phyloP scores from a whole-genome alignment of 1,139 yeast genomes.

The Meyerozyma elateridarum region DNA sequence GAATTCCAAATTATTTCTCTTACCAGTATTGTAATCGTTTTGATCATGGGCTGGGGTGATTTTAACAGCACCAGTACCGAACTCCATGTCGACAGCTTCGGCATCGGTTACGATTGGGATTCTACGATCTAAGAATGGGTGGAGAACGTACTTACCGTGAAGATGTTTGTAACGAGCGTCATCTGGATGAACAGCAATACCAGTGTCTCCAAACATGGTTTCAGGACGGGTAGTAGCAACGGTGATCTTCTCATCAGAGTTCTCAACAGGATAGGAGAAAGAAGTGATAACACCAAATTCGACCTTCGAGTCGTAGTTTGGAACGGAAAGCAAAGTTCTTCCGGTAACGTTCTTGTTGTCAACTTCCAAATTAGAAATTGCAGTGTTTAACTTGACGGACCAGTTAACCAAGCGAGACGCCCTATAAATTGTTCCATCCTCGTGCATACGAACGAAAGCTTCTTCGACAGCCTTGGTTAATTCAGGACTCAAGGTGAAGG shows the following conservation, averaged over 20 bases:
- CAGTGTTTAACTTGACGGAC: slow-evolving; percentile 93
- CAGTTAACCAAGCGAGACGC: slow-evolving; percentile 92
- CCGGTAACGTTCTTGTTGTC: slow-evolving; percentile 88
- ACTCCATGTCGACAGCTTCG: slow-evolving; percentile 97
- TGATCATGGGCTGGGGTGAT: slow-evolving; percentile 98
- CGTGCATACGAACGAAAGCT: slow-evolving; percentile 87
- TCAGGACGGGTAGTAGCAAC: slow-evolving; percentile 99
- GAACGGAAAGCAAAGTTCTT: slow-evolving; percentile 74
- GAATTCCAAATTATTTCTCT: slow-evolving; percentile 84
- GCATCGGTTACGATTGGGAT: slow-evolving; percentile 85
- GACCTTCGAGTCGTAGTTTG: slow-evolving; percentile 83
- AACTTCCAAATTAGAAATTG: slow-evolving; percentile 92
- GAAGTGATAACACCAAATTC: slow-evolving; percentile 96
- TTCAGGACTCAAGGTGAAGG: slow-evolving; percentile 82
- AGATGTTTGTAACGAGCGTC: slow-evolving; percentile 89
- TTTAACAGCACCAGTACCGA: slow-evolving; percentile 99
- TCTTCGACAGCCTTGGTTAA: slow-evolving; percentile 80
- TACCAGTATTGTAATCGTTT: slow-evolving; percentile 95
- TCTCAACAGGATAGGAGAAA: slow-evolving; percentile 85
- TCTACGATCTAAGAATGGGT: slow-evolving; percentile 83
- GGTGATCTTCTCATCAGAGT: slow-evolving; percentile 79
- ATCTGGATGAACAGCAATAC: slow-evolving; percentile 94
- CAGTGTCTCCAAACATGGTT: slow-evolving; percentile 96
- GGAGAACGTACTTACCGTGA: slow-evolving; percentile 88
- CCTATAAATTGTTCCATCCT: slow-evolving; percentile 93